Base-by-base conservation (phyloP, 2,329 filamentous ascomycete species). In the Fusarium sp. region DNA sequence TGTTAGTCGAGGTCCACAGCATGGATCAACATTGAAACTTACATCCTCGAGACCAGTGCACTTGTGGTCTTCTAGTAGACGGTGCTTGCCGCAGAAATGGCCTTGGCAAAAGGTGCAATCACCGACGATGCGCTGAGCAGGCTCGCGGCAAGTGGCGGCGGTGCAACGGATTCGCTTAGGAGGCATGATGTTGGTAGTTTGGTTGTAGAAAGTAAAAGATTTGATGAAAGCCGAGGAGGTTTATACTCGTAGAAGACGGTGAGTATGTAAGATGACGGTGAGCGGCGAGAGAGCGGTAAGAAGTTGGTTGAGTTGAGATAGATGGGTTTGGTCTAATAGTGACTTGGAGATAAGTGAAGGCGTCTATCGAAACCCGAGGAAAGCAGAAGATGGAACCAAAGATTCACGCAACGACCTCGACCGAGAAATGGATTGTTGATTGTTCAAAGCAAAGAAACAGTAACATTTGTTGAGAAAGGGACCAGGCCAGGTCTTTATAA, bases 71-170 rank as follows among this genome's bases (percentile, higher is more conserved):
- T 99, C 96, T 71, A 98, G 83, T 83, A 98, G 88, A 60, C 96
- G 89, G 83, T 99, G 96, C 85, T 94, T 97, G 76, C 93, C 93
- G 83, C 96, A 99, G 86, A 93, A 98, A 80, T 97, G 93, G 47
- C 95, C 94, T 59, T 91, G 87, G 85, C 96, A 99, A 86, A 98
- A 98, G 67, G 90, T 91, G 83, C 96, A 99, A 84, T 98, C 95
- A 58, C 96, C 96, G 64, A 98, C 93, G 77, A 99, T 98, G 72
- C 93, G 91, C 82, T 98, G 95, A 18, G 94, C 95, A 30, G 89
- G 88, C 75, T 94, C 91, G 79, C 90, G 93, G 89, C 96, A 98
- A 75, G 94, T 91, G 83, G 95, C 95, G 85, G 93, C 94, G 72
- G 87, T 91, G 86, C 96, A 98, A 76, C 92, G 91, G 75, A 92